Conservation (phyloP, 305 asterid species). For the Fraxinus xanthoxyloides region DNA sequence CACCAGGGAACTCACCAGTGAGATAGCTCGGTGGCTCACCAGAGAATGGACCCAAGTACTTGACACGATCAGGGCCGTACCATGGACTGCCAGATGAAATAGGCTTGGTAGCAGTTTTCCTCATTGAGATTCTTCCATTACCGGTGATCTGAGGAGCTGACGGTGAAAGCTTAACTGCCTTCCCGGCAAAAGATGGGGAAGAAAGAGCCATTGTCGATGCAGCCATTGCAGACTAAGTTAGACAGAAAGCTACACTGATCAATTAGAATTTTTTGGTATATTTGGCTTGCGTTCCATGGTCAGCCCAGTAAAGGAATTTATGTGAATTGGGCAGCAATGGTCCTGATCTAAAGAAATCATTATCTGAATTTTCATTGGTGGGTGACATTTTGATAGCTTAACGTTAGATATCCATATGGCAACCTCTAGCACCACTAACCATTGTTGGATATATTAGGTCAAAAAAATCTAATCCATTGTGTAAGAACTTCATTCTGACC, state of each 20-base stretch:
- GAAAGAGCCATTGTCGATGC: slow-evolving; percentile 18
- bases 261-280: not conserved
- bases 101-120: slow-evolving; percentile 3
- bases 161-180: slow-evolving; percentile 3
- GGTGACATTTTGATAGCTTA: not conserved
- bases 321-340: not conserved
- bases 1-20: slow-evolving; percentile 21
- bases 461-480: not conserved
- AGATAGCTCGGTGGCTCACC: slow-evolving; percentile 18
- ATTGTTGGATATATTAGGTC: not conserved
- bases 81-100: slow-evolving; percentile 5
- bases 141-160: not conserved
- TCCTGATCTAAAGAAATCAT: not conserved
- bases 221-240: not conserved
- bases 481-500: not conserved
- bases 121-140: slow-evolving; percentile 18
- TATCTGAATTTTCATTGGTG: not conserved
- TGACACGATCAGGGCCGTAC: slow-evolving; percentile 9
- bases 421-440: not conserved
- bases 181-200: slow-evolving; percentile 14
- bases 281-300: not conserved
- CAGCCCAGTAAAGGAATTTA: not conserved
- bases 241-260: not conserved
- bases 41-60: slow-evolving; percentile 18
- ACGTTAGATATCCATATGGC: not conserved